Evolutionary conservation across 2,329 filamentous ascomycete genomes (phyloP).

Genomic region (Emergomyces pasteurianus): DNA sequence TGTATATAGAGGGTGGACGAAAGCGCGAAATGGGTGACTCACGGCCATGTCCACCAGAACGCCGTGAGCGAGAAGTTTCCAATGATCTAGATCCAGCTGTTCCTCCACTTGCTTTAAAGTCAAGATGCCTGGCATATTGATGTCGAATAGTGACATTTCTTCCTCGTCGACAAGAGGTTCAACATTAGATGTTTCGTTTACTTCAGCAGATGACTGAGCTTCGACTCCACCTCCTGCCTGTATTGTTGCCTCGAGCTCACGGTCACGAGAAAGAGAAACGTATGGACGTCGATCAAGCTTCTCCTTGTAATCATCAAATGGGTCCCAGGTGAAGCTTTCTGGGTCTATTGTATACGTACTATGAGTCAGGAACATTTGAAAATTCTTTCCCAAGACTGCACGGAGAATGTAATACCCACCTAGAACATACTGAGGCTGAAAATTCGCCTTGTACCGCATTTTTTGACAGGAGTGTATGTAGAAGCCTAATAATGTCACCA

Average conservation of each 20-base stretch:
- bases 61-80: conserved; percentile 31
- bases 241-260: conserved; percentile 6
- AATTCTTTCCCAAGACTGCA: neutral
- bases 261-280: conserved; percentile 33
- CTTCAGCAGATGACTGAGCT: conserved; percentile 17
- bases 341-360: conserved; percentile 28
- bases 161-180: conserved; percentile 16
- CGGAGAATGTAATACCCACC: conserved; percentile 23
- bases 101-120: conserved; percentile 30
- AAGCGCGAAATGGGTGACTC: conserved; percentile 10
- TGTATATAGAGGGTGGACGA: neutral
- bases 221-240: conserved; percentile 10
- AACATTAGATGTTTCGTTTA: neutral
- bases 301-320: conserved; percentile 28
- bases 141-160: conserved; percentile 33
- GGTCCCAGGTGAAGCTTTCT: conserved; percentile 34
- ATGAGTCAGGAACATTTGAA: neutral
- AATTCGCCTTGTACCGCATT: conserved; percentile 40
- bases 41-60: conserved; percentile 34
- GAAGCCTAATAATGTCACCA: conserved; percentile 33
- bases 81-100: conserved; percentile 32
- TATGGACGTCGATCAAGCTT: conserved; percentile 34
- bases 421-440: conserved; percentile 37
- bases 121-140: conserved; percentile 36
- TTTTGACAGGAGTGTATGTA: conserved; percentile 49